These are phyloP conservation scores for Ceratocystis ficicola DNA, from an alignment of 2,329 filamentous ascomycete genomes.

Conservation along the genomic window DNA sequence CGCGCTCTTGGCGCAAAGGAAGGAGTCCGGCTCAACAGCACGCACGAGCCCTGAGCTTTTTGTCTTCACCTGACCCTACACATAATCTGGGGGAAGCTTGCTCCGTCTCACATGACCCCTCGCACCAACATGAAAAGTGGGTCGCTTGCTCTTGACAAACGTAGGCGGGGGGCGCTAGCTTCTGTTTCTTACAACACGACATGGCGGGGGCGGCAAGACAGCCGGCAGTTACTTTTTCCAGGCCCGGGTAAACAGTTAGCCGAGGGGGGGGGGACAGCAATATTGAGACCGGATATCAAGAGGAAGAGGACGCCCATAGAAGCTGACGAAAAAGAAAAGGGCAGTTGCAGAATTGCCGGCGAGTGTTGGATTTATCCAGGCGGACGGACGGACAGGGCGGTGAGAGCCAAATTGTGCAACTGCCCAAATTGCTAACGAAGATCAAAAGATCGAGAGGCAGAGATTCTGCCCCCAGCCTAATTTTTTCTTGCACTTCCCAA, in stretches of 20 bases:
- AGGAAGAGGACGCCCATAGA: background rate
- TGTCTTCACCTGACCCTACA: too few relatives aligned
- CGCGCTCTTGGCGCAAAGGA: background rate
- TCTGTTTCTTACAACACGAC: too few relatives aligned
- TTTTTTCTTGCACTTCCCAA: too few relatives aligned
- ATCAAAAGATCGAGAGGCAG: background rate
- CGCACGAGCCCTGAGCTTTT: too few relatives aligned
- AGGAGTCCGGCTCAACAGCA: too few relatives aligned
- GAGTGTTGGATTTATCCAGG: too few relatives aligned
- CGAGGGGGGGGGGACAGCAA: background rate
- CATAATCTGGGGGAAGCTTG: too few relatives aligned
- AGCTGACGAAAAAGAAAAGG: background rate
- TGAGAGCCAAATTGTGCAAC: background rate
- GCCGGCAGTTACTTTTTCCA: constrained; percentile 10
- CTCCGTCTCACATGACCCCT: too few relatives aligned
- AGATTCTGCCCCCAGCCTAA: too few relatives aligned
- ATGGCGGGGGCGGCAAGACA: constrained; percentile 7
- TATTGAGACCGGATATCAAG: background rate
- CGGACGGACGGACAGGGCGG: background rate
- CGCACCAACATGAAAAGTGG: too few relatives aligned
- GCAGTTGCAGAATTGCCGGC: background rate
- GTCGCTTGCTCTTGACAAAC: too few relatives aligned
- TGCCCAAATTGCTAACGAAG: background rate
- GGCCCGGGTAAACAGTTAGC: constrained; percentile 5
- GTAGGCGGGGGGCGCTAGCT: too few relatives aligned